Evolutionary conservation across 176 grass and related monocot species (phyloP).

Genomic region (Cenchrus americanus): DNA sequence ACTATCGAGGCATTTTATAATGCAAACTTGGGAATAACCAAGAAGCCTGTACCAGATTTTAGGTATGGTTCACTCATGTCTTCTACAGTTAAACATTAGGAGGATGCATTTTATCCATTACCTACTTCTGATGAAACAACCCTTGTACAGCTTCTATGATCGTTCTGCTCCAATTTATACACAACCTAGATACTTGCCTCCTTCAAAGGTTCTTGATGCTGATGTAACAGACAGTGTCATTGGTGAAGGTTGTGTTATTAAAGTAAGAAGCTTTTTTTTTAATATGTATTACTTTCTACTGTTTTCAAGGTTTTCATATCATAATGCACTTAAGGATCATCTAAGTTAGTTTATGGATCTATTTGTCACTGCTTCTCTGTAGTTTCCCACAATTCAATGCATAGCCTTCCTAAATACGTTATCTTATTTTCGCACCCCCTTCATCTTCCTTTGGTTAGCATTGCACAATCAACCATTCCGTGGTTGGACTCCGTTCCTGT

Average conservation of each 20-base stretch:
- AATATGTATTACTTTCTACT: neutral
- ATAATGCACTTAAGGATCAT: neutral
- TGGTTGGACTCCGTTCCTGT: slow-evolving; percentile 90
- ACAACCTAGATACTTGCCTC: slow-evolving; percentile 86
- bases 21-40: slow-evolving; percentile 92
- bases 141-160: slow-evolving; percentile 80
- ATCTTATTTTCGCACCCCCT: neutral
- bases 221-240: slow-evolving; percentile 95
- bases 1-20: slow-evolving; percentile 93
- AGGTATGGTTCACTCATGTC: slow-evolving; percentile 51
- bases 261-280: slow-evolving; percentile 61
- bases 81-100: neutral
- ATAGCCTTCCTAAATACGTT: slow-evolving; percentile 12
- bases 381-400: neutral
- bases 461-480: slow-evolving; percentile 92
- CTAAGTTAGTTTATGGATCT: slow-evolving; percentile 1
- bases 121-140: slow-evolving; percentile 37
- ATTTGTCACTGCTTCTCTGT: slow-evolving; percentile 1
- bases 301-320: neutral
- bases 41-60: slow-evolving; percentile 94
- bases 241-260: slow-evolving; percentile 95
- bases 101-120: slow-evolving; percentile 25
- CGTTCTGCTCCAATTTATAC: slow-evolving; percentile 92
- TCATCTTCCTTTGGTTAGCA: slow-evolving; percentile 48
- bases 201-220: slow-evolving; percentile 93